These are phyloP conservation scores for Posidonia oceanica DNA, from an alignment of 116 monocot genomes.

Conservation along the genomic window DNA sequence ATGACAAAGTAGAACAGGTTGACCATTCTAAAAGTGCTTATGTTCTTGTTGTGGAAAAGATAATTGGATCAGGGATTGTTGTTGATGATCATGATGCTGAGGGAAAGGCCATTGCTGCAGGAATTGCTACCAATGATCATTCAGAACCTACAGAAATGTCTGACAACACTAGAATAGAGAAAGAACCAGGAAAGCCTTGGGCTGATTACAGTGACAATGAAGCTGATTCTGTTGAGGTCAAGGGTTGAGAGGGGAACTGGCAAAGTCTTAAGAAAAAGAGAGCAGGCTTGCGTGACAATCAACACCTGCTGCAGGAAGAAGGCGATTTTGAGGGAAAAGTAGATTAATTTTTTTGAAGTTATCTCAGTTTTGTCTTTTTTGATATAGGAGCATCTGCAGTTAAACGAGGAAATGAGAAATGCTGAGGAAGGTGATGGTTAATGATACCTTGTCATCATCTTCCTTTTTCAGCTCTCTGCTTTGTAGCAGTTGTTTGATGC, in stretches of 20 bases:
- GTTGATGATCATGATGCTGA: slow-evolving; percentile 17
- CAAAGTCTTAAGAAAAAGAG: not conserved
- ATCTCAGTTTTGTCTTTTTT: not conserved
- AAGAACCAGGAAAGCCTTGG: slow-evolving; percentile 39
- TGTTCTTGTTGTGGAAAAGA: not conserved
- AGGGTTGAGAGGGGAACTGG: not conserved
- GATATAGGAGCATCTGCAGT: too few relatives aligned
- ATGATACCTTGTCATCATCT: not conserved
- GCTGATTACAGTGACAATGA: slow-evolving; percentile 68
- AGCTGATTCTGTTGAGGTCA: slow-evolving; percentile 43
- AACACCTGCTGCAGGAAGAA: not conserved
- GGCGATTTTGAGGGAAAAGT: not conserved
- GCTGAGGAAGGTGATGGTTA: not conserved
- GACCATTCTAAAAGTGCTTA: slow-evolving; percentile 13
- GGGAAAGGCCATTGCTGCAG: not conserved
- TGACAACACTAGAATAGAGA: slow-evolving; percentile 4
- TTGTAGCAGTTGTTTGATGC: not conserved
- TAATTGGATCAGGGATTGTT: slow-evolving; percentile 5
- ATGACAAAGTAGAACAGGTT: slow-evolving; percentile 3
- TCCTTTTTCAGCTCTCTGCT: not conserved
- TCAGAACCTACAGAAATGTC: slow-evolving; percentile 7
- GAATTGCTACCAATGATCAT: slow-evolving; percentile 11
- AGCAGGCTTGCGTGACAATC: not conserved
- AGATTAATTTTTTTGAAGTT: not conserved
- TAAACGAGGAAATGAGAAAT: too few relatives aligned